Evolutionary conservation across 2,329 filamentous ascomycete genomes (phyloP).

Genomic region (Colletotrichum filicis): DNA sequence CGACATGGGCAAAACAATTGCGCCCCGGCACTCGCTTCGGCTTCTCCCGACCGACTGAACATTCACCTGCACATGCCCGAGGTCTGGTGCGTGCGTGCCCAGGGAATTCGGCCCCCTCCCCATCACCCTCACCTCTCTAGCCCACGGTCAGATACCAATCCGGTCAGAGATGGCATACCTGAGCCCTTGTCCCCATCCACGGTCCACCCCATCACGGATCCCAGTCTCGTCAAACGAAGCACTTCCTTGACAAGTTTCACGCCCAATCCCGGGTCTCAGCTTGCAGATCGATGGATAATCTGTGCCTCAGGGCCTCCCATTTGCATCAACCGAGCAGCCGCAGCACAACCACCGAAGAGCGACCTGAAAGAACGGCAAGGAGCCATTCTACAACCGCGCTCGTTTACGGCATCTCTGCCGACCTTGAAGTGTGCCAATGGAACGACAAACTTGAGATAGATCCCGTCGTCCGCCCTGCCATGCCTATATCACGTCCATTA

Average conservation of each 20-base stretch:
- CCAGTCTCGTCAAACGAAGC: conserved; percentile 36
- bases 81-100: conserved; percentile 6
- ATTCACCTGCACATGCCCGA: conserved; percentile 33
- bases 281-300: conserved; percentile 49
- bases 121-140: not conserved
- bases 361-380: not conserved
- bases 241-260: conserved; percentile 50
- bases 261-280: conserved; percentile 53
- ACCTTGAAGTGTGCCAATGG: conserved; percentile 11
- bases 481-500: conserved; percentile 27
- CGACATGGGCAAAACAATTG: conserved; percentile 4
- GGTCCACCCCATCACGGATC: conserved; percentile 34
- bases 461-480: conserved; percentile 11
- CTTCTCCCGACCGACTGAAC: conserved; percentile 31
- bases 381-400: conserved; percentile 8
- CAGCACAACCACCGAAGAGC: not conserved
- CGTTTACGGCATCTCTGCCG: conserved; percentile 6
- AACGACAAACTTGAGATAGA: conserved; percentile 18
- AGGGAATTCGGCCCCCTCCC: conserved; percentile 14
- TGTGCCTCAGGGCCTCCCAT: conserved; percentile 41
- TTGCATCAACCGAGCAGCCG: conserved; percentile 23
- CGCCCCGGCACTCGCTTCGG: conserved; percentile 30
- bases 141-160: conserved; percentile 43
- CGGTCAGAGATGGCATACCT: conserved; percentile 44
- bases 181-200: conserved; percentile 34